These are phyloP conservation scores for Penicillium sp. DNA, from an alignment of 2,329 filamentous ascomycete species.

Conservation along the genomic window DNA sequence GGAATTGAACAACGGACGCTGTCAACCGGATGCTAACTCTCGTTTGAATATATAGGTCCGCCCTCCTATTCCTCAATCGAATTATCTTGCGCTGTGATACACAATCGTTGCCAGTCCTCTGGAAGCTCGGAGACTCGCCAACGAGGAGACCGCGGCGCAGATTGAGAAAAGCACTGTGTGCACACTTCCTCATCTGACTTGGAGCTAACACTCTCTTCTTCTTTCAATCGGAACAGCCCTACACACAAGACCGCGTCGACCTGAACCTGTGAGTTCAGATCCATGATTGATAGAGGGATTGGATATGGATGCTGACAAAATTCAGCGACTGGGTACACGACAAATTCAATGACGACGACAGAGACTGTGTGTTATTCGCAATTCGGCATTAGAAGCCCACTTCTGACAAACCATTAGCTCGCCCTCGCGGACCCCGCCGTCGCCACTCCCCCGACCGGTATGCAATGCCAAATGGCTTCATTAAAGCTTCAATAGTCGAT, in stretches of 20 bases:
- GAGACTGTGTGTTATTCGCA: conserved; percentile 49
- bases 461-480: conserved; percentile 10
- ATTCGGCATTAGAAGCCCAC: conserved; percentile 17
- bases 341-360: conserved; percentile 74
- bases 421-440: conserved; percentile 45
- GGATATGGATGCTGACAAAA: conserved; percentile 8
- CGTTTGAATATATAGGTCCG: conserved; percentile 39
- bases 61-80: conserved; percentile 46
- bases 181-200: conserved; percentile 42
- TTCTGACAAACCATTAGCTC: conserved; percentile 48
- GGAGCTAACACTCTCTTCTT: conserved; percentile 49
- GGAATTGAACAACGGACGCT: neutral
- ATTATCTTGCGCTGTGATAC: conserved; percentile 43
- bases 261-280: conserved; percentile 46
- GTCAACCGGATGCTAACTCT: neutral
- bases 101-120: conserved; percentile 29
- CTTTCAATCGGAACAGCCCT: conserved; percentile 47
- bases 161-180: conserved; percentile 37
- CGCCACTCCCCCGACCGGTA: conserved; percentile 43
- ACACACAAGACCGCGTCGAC: conserved; percentile 50
- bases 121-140: conserved; percentile 30
- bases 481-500: neutral
- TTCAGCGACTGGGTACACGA: conserved; percentile 91
- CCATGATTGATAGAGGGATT: neutral
- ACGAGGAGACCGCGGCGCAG: conserved; percentile 29